Conservation (phyloP, 164 flowering plant species). For the Litsea cubeba region DNA sequence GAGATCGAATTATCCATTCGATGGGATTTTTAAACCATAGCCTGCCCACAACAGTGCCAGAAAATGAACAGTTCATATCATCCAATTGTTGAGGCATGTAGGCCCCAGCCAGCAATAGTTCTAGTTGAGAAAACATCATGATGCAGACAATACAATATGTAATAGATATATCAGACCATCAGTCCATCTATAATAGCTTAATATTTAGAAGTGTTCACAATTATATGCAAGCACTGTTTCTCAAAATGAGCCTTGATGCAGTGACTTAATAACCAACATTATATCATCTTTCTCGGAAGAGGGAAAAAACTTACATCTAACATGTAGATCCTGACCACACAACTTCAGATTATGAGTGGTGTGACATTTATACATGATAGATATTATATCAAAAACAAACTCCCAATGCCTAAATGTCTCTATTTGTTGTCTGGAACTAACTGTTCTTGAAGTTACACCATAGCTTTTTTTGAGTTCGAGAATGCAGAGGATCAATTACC, state of each 20-base stretch:
- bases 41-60: neutral
- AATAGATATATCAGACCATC: neutral
- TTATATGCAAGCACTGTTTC: neutral
- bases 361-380: no score
- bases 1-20: no score
- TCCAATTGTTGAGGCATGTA: neutral
- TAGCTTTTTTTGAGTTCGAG: neutral
- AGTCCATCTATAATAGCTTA: no score
- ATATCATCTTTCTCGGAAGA: no score
- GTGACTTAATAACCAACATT: no score
- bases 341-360: neutral
- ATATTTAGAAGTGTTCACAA: no score
- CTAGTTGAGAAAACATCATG: neutral
- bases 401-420: neutral
- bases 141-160: neutral
- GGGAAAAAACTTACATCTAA: neutral
- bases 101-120: neutral
- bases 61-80: neutral
- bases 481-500: slow-evolving; percentile 1
- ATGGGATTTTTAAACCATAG: no score
- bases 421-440: neutral
- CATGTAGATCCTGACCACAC: neutral
- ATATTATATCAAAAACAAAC: neutral
- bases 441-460: neutral
- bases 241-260: no score